These are phyloP conservation scores for Termitomyces heimii DNA, from an alignment of 768 basidiomycete species.

Conservation along the genomic window DNA sequence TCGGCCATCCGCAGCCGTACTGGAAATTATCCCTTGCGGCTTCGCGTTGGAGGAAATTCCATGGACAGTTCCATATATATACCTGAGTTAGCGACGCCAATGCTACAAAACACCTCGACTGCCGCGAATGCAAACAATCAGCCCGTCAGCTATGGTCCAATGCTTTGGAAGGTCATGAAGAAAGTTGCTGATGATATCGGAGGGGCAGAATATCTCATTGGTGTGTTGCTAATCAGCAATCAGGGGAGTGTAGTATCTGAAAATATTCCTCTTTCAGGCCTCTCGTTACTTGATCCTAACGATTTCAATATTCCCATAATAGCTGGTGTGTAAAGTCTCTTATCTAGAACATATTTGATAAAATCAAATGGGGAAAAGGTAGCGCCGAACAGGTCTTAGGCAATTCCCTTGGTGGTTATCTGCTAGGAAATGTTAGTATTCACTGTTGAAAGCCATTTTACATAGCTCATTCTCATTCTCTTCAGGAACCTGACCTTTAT, in stretches of 20 bases:
- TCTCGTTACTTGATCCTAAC: conserved; percentile 35
- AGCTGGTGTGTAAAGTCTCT: conserved; percentile 15
- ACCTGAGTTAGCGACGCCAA: conserved; percentile 30
- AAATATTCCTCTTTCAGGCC: conserved; percentile 21
- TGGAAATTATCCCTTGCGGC: conserved; percentile 33
- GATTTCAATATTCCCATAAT: conserved; percentile 25
- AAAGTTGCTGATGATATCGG: conserved; percentile 24
- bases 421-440: conserved; percentile 40
- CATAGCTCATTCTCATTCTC: not conserved
- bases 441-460: not conserved
- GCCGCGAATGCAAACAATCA: conserved; percentile 37
- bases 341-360: not conserved
- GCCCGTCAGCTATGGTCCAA: conserved; percentile 40
- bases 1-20: conserved; percentile 43
- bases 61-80: conserved; percentile 39
- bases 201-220: conserved; percentile 26
- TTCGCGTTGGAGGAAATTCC: conserved; percentile 47
- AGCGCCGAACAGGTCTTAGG: conserved; percentile 32
- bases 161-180: conserved; percentile 41
- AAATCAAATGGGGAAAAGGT: conserved; percentile 14
- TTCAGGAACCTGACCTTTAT: conserved; percentile 59
- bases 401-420: conserved; percentile 34
- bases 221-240: conserved; percentile 9
- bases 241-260: not conserved
- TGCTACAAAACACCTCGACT: conserved; percentile 31